Percentiles rank a stretch among this genome's conserved stretches.
Conservation (phyloP, 768 basidiomycete genomes). For the Cubamyces lactineus region DNA sequence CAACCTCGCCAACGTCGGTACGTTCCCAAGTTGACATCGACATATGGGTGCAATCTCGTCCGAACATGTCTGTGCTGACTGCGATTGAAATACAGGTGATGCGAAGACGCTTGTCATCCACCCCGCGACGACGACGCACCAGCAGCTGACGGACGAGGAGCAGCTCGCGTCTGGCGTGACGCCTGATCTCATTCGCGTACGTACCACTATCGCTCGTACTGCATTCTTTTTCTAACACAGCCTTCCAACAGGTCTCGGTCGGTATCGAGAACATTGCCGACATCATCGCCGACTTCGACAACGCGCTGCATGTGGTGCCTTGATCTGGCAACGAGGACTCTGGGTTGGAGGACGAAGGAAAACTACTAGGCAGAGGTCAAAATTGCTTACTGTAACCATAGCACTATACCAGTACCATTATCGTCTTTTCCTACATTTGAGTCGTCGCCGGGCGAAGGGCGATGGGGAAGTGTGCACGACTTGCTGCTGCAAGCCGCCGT, state of each 20-base stretch:
- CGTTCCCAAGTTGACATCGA: constrained; percentile 37
- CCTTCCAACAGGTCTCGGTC: constrained; percentile 38
- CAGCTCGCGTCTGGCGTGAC: constrained; percentile 69
- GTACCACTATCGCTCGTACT: constrained; percentile 23
- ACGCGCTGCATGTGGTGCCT: constrained; percentile 38
- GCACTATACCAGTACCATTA: too few relatives aligned
- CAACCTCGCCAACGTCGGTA: constrained; percentile 73
- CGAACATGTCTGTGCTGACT: too few relatives aligned
- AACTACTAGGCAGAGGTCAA: neutral
- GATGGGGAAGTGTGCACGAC: too few relatives aligned
- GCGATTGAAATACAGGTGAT: constrained; percentile 44
- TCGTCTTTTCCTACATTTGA: too few relatives aligned
- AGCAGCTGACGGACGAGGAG: constrained; percentile 65
- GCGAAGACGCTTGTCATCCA: constrained; percentile 84
- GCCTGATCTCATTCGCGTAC: constrained; percentile 72
- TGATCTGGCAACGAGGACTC: neutral
- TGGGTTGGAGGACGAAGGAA: neutral
- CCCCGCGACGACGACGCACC: constrained; percentile 78
- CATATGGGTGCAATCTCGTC: neutral
- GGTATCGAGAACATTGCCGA: constrained; percentile 46
- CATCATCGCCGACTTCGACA: constrained; percentile 48
- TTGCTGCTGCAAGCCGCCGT: neutral
- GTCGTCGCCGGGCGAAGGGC: too few relatives aligned
- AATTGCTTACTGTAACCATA: too few relatives aligned
- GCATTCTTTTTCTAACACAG: neutral